phyloP scores from a whole-genome alignment of 2,329 filamentous ascomycete genomes.

The Lasiodiplodia citricola region DNA sequence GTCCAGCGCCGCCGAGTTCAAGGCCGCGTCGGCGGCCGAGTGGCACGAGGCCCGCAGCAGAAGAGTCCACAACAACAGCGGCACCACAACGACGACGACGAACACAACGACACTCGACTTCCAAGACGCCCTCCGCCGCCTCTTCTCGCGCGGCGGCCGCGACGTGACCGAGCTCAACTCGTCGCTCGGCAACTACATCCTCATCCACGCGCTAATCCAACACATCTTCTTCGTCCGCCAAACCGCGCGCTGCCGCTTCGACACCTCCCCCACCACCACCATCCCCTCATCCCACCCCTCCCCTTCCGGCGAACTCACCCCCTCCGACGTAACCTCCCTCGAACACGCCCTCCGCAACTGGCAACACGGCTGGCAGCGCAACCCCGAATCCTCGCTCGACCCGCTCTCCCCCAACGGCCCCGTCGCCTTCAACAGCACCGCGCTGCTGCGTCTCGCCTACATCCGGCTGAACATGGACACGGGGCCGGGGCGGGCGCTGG shows the following conservation, averaged over 20 bases:
- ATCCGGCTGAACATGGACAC: slow-evolving; percentile 71
- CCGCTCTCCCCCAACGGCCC: slow-evolving; percentile 63
- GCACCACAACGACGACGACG: slow-evolving; percentile 20
- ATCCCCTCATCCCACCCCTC: slow-evolving; percentile 30
- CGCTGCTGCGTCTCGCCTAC: slow-evolving; percentile 64
- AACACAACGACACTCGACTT: slow-evolving; percentile 32
- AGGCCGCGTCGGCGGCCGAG: slow-evolving; percentile 55
- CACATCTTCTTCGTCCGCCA: slow-evolving; percentile 74
- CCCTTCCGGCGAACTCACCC: slow-evolving; percentile 35
- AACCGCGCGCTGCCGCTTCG: slow-evolving; percentile 40
- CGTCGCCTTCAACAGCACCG: slow-evolving; percentile 70
- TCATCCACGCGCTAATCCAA: slow-evolving; percentile 74
- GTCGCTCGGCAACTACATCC: slow-evolving; percentile 66
- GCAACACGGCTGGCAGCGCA: slow-evolving; percentile 48
- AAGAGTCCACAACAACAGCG: slow-evolving; percentile 17
- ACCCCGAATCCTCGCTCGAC: slow-evolving; percentile 50
- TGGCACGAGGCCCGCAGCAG: slow-evolving; percentile 50
- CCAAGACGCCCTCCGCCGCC: slow-evolving; percentile 40
- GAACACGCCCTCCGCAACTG: slow-evolving; percentile 52
- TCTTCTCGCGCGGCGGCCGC: slow-evolving; percentile 41
- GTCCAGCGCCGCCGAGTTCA: slow-evolving; percentile 61
- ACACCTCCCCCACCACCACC: slow-evolving; percentile 30
- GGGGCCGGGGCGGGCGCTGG: slow-evolving; percentile 63
- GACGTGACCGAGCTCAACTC: slow-evolving; percentile 41
- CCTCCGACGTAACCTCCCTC: slow-evolving; percentile 48